phyloP scores from a whole-genome alignment of 2,329 filamentous ascomycete species.

The Aureobasidium melanogenum region DNA sequence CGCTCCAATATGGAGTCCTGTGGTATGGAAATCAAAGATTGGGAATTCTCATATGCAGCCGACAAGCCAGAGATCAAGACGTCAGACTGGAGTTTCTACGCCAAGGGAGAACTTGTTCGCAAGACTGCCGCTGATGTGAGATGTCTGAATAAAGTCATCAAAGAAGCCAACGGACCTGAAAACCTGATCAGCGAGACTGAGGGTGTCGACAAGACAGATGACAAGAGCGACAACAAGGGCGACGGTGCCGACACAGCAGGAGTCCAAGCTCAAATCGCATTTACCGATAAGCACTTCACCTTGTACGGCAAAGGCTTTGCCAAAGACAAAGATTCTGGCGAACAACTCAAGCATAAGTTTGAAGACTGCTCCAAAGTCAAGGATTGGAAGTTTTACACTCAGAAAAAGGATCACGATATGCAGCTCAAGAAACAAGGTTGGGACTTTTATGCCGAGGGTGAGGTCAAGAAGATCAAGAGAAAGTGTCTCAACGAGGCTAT shows the following conservation, averaged over 20 bases:
- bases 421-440: neutral
- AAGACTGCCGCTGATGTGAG: neutral
- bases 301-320: neutral
- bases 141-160: neutral
- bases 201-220: neutral
- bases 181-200: neutral
- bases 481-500: neutral
- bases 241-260: neutral
- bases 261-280: neutral
- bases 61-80: neutral
- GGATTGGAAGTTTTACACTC: neutral
- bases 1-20: neutral
- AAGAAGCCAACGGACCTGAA: neutral
- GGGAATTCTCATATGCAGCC: neutral
- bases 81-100: neutral
- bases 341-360: neutral
- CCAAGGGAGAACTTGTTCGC: neutral
- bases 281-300: neutral
- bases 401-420: neutral
- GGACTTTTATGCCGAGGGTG: neutral
- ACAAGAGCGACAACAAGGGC: no score
- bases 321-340: neutral
- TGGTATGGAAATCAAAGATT: neutral
- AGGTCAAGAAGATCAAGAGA: neutral
- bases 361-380: neutral